These are phyloP conservation scores for Ambrosia trifida DNA, from an alignment of 129 eudicot species.

Conservation along the genomic window DNA sequence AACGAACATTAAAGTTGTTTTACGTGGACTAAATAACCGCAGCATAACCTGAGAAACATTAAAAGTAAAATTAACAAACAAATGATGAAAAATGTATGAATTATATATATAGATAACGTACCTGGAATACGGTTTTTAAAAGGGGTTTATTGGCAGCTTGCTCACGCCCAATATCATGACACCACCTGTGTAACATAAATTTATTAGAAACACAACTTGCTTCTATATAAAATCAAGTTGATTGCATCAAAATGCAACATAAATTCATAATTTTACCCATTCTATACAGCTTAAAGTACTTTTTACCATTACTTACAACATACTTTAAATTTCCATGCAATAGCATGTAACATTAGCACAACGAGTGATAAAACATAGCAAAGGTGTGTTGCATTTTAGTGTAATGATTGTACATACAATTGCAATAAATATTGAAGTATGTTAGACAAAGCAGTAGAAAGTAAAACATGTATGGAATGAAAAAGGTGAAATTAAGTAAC, in stretches of 20 bases:
- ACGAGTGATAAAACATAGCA: neutral
- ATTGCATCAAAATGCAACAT: neutral
- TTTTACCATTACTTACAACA: neutral
- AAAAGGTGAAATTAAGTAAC: neutral
- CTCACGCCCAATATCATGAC: conserved; percentile 71
- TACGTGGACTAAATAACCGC: conserved; percentile 63
- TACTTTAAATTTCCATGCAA: neutral
- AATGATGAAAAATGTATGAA: neutral
- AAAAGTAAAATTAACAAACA: conserved; percentile 12
- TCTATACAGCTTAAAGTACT: neutral
- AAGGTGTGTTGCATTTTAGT: neutral
- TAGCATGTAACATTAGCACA: neutral
- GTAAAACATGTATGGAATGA: neutral
- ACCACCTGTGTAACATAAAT: conserved; percentile 41
- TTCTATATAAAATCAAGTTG: neutral
- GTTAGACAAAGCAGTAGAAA: neutral
- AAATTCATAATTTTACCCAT: neutral
- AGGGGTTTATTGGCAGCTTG: conserved; percentile 65
- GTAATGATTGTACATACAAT: neutral
- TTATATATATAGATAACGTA: conserved; percentile 5
- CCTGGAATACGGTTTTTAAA: conserved; percentile 57
- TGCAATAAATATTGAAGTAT: neutral
- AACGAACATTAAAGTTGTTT: conserved; percentile 60
- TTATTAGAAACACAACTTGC: neutral
- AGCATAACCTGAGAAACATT: conserved; percentile 45